A percentile compares a stretch with the other conserved stretches of the same genome.
These are phyloP conservation scores for Ophiocordyceps camponoti-floridani DNA, from an alignment of 2,329 filamentous ascomycete genomes.

Conservation along the genomic window DNA sequence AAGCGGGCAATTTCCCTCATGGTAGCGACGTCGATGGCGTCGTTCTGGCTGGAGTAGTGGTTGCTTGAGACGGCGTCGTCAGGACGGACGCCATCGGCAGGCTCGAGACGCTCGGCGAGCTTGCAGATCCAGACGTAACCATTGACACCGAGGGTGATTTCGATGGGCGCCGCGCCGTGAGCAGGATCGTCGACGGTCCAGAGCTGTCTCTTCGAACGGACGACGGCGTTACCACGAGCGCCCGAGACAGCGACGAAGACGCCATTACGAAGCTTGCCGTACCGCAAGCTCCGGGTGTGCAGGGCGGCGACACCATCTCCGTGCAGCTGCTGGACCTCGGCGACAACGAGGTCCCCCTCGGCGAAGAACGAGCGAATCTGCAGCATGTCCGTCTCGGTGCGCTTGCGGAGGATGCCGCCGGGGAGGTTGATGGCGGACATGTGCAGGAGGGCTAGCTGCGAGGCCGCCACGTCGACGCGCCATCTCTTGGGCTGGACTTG, in stretches of 20 bases:
- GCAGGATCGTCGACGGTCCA: slow-evolving; percentile 54
- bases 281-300: slow-evolving; percentile 80
- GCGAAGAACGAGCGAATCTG: slow-evolving; percentile 96
- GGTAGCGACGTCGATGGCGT: slow-evolving; percentile 57
- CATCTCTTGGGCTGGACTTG: slow-evolving; percentile 88
- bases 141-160: slow-evolving; percentile 85
- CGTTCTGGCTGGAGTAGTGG: slow-evolving; percentile 92
- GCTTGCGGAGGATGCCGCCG: slow-evolving; percentile 75
- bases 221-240: slow-evolving; percentile 64
- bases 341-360: slow-evolving; percentile 84
- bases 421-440: slow-evolving; percentile 87
- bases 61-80: slow-evolving; percentile 74
- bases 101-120: slow-evolving; percentile 60
- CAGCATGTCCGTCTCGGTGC: slow-evolving; percentile 90
- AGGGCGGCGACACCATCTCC: slow-evolving; percentile 71
- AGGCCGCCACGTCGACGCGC: slow-evolving; percentile 85
- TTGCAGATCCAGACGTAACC: slow-evolving; percentile 93
- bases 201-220: slow-evolving; percentile 67
- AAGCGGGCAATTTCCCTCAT: slow-evolving; percentile 79
- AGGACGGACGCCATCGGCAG: slow-evolving; percentile 39
- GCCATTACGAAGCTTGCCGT: slow-evolving; percentile 89
- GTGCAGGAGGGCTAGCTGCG: slow-evolving; percentile 69
- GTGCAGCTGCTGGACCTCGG: slow-evolving; percentile 83
- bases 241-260: slow-evolving; percentile 71
- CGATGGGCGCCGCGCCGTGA: slow-evolving; percentile 46